Evolutionary conservation across 1,139 yeast genomes (phyloP), one percentile per base, ranked within the genome.

Genomic region (Suhomyces wounanorum): DNA sequence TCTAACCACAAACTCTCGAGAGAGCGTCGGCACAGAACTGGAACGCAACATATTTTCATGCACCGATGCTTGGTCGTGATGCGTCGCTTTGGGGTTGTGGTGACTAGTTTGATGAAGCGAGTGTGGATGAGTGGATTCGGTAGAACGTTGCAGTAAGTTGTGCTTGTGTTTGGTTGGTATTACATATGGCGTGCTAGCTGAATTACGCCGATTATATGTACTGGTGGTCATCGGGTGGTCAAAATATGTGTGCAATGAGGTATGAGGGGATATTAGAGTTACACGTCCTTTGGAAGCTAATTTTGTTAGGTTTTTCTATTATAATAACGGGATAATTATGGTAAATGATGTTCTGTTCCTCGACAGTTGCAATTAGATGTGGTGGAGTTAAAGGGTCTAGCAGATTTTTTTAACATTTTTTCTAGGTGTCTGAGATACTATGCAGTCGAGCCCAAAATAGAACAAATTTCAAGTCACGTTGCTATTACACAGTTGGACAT

Each of bases 1-100:
- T 54, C 96, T 76, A 21, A 87, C 94, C 9, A 88, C 95, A 70
- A 87, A 87, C 57, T 85, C 89, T 54, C 95, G 72, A 11, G 87
- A 78, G 45, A 87, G 71, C 52, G 79, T 72, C 1, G 84, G 84
- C 2, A 76, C 79, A 1, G 77, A 69, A 16, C 42, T 40, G 33
- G 31, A 40, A 10, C 26, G 33, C 8, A 28, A 14, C 33, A 40
- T 7, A 21, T 14, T n/a, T 18, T 25, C 21, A 25, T 40, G 33
- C 13, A 26, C 25, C 13, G 41, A 7, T 11, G 54, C 54, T 18
- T 51, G 59, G 23, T n/a, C 16, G 35, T 31, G 41, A 11, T 33
- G 40, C 18, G 9, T 33, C 18, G 14, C 7, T 16, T 40, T 26
- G n/a, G 42, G 21, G 48, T 50, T 17, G 43, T 48, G 53, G 55